phyloP scores from a whole-genome alignment of 2,329 filamentous ascomycete species.

The Fusarium sp. region DNA sequence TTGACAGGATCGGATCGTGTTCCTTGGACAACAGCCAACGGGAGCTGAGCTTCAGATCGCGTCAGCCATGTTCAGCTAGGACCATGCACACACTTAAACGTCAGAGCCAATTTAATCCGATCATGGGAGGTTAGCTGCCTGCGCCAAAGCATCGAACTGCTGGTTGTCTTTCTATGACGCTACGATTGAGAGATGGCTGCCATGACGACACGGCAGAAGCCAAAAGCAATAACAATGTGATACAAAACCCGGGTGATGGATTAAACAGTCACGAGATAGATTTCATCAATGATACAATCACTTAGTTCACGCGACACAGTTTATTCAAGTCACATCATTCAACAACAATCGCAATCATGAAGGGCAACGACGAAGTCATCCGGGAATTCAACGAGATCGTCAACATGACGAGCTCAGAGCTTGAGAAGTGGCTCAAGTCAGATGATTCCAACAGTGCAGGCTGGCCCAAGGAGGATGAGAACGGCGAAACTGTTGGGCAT shows the following conservation, averaged over 20 bases:
- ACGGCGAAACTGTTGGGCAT: conserved; percentile 74
- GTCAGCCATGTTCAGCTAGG: conserved; percentile 15
- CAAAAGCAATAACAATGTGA: conserved; percentile 24
- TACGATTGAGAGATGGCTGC: conserved; percentile 26
- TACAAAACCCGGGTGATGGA: conserved; percentile 16
- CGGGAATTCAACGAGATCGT: conserved; percentile 75
- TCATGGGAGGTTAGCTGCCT: conserved; percentile 15
- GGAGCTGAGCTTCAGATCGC: neutral
- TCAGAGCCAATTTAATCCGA: conserved; percentile 14
- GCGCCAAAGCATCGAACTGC: conserved; percentile 4
- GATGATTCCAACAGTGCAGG: conserved; percentile 70
- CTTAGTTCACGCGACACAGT: neutral
- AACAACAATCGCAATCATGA: conserved; percentile 38
- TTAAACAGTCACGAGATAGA: neutral
- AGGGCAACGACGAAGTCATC: conserved; percentile 50
- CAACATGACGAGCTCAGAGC: conserved; percentile 73
- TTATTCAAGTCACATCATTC: neutral
- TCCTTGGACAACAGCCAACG: conserved; percentile 32
- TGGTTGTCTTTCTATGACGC: conserved; percentile 37
- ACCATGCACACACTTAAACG: conserved; percentile 30
- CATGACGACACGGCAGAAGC: conserved; percentile 37
- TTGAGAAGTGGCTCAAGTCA: conserved; percentile 72
- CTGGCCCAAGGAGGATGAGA: conserved; percentile 69
- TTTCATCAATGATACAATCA: neutral
- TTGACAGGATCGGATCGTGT: conserved; percentile 28